phyloP scores from a whole-genome alignment of 305 asterid species.

The Fraxinus velutina region DNA sequence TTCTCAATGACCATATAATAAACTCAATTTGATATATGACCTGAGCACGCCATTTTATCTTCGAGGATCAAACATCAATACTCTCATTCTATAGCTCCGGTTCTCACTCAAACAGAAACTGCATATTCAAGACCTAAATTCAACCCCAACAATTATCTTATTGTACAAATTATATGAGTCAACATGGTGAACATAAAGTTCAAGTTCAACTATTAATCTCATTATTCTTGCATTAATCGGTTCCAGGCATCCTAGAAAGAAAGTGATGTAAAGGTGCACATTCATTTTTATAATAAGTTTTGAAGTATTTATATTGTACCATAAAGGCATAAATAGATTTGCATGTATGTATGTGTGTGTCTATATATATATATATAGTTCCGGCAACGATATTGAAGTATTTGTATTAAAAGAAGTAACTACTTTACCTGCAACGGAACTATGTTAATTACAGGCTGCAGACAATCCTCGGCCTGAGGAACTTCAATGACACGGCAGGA shows the following conservation, averaged over 20 bases:
- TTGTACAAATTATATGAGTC: not conserved
- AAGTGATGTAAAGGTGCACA: not conserved
- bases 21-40: not conserved
- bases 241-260: not conserved
- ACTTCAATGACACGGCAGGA: conserved; percentile 86
- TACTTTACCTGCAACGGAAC: conserved; percentile 83
- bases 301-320: not conserved
- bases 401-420: not conserved
- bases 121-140: not conserved
- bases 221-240: not conserved
- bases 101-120: not conserved
- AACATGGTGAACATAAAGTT: not conserved
- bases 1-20: not conserved
- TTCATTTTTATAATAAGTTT: not conserved
- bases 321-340: not conserved
- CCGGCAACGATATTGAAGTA: not conserved
- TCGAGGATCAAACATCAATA: not conserved
- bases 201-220: not conserved
- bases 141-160: not conserved
- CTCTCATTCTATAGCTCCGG: not conserved
- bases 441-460: conserved; percentile 87
- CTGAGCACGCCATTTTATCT: not conserved
- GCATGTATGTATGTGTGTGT: not conserved
- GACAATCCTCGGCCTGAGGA: conserved; percentile 83
- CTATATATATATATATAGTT: too few species aligned